phyloP scores from a whole-genome alignment of 2,329 filamentous ascomycete species.

The Alternaria solani region DNA sequence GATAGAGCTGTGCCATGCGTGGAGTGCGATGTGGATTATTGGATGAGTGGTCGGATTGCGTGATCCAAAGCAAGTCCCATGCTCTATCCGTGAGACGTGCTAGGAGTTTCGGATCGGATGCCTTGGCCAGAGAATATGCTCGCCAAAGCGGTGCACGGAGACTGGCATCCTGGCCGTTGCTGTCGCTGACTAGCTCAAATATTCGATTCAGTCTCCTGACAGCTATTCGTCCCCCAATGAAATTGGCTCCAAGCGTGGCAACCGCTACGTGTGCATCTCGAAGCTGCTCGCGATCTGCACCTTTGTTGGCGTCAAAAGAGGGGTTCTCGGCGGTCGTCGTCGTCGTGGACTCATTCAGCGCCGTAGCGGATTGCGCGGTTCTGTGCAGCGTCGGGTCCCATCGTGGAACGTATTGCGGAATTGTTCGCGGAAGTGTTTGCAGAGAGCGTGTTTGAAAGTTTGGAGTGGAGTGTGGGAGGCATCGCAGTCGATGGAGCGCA shows the following conservation, averaged over 20 bases:
- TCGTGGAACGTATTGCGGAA: conserved; percentile 31
- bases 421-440: conserved; percentile 33
- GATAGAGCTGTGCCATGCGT: conserved; percentile 35
- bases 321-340: conserved; percentile 1
- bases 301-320: conserved; percentile 3
- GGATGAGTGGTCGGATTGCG: conserved; percentile 24
- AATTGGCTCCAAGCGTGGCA: not conserved
- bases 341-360: not conserved
- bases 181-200: conserved; percentile 18
- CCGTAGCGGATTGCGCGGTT: not conserved
- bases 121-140: conserved; percentile 38
- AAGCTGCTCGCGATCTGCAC: conserved; percentile 18
- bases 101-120: conserved; percentile 24
- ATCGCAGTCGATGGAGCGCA: conserved; percentile 31
- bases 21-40: conserved; percentile 24
- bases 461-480: conserved; percentile 28
- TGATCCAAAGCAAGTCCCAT: conserved; percentile 48
- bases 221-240: not conserved
- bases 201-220: conserved; percentile 24
- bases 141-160: conserved; percentile 38
- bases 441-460: conserved; percentile 30
- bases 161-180: conserved; percentile 4
- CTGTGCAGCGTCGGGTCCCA: conserved; percentile 42
- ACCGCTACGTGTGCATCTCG: conserved; percentile 12
- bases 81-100: conserved; percentile 32